Evolutionary conservation across 1,284 basidiomycete genomes (phyloP).

Genomic region (Phylloporus sp.): DNA sequence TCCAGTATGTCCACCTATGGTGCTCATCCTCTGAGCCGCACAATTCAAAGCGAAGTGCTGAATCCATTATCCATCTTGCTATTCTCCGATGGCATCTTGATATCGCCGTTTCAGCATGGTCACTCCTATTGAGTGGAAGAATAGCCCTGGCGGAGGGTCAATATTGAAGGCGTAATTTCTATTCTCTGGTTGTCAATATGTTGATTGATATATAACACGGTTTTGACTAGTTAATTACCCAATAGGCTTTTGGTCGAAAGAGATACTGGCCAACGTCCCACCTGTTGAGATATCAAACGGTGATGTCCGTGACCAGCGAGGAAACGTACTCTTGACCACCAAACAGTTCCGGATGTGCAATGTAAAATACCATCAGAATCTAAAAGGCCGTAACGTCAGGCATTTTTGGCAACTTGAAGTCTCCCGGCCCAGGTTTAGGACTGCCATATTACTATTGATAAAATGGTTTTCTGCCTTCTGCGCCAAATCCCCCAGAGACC

Average conservation of each 20-base stretch:
- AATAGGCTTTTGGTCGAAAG: not conserved
- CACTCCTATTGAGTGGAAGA: too few species aligned
- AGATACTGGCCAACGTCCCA: not conserved
- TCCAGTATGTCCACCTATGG: conserved; percentile 86
- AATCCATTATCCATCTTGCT: conserved; percentile 92
- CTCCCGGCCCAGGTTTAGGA: too few species aligned
- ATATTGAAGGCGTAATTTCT: too few species aligned
- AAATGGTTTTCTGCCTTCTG: not conserved
- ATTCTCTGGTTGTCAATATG: too few species aligned
- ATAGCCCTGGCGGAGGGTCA: too few species aligned
- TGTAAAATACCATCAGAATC: not conserved
- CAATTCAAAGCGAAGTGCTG: conserved; percentile 92
- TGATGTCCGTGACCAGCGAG: too few species aligned
- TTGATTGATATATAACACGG: too few species aligned
- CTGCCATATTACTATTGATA: not conserved
- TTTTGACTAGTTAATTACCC: not conserved
- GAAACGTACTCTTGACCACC: not conserved
- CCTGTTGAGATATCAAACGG: too few species aligned
- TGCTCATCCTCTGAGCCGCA: conserved; percentile 89
- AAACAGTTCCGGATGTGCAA: not conserved
- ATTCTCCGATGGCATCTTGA: conserved; percentile 84
- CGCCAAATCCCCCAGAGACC: not conserved
- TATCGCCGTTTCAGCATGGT: too few species aligned
- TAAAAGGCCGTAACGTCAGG: not conserved
- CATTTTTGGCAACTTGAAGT: too few species aligned